phyloP scores from a whole-genome alignment of 768 basidiomycete genomes.

The Suillus weaverae region DNA sequence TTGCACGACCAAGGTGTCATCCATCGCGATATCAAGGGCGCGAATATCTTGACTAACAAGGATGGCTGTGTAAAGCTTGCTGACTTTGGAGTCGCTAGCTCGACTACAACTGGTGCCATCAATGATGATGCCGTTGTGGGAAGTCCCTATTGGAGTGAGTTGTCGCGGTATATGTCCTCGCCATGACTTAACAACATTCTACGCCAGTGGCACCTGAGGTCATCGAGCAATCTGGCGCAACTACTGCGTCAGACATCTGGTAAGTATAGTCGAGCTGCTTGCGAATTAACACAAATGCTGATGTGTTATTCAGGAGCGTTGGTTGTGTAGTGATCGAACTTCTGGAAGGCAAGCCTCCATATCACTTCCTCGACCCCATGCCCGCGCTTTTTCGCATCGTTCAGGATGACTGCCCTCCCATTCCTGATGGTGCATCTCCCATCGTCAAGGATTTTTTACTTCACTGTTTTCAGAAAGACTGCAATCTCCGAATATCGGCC shows the following conservation, averaged over 20 bases:
- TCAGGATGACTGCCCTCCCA: slow-evolving; percentile 95
- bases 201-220: slow-evolving; percentile 93
- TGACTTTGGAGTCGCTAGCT: slow-evolving; percentile 95
- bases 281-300: slow-evolving; percentile 2
- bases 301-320: slow-evolving; percentile 56
- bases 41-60: slow-evolving; percentile 97
- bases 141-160: slow-evolving; percentile 97
- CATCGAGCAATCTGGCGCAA: slow-evolving; percentile 96
- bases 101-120: slow-evolving; percentile 69
- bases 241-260: slow-evolving; percentile 98
- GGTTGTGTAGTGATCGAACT: slow-evolving; percentile 99
- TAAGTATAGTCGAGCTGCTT: slow-evolving; percentile 26
- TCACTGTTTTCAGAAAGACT: slow-evolving; percentile 98
- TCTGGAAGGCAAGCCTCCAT: slow-evolving; percentile 86
- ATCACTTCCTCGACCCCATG: slow-evolving; percentile 96
- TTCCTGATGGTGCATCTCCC: slow-evolving; percentile 93
- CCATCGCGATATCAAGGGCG: slow-evolving; percentile 98
- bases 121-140: slow-evolving; percentile 93
- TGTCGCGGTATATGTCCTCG: slow-evolving; percentile 5
- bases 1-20: slow-evolving; percentile 94
- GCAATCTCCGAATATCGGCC: slow-evolving; percentile 90
- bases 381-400: slow-evolving; percentile 98
- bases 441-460: slow-evolving; percentile 96
- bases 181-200: slow-evolving; percentile 10
- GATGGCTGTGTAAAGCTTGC: slow-evolving; percentile 99